Base-by-base conservation (phyloP, 2,329 filamentous ascomycete genomes). In the Fusarium sacchari region DNA sequence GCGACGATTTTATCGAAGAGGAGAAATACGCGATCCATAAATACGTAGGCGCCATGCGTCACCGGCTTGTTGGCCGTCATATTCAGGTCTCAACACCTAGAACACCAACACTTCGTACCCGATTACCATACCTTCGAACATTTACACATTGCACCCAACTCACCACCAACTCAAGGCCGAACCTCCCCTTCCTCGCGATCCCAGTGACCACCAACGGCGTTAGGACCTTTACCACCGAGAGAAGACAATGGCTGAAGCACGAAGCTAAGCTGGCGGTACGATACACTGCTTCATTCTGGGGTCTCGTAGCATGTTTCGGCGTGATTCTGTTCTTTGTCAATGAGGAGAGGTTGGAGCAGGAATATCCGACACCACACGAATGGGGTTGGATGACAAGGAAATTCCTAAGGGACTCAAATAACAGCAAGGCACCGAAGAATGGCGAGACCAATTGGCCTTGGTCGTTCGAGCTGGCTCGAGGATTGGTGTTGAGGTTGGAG, bases 141-240 rank as follows among this genome's bases (percentile, higher is more conserved):
- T 77, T 81, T 60, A 75, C 78, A 32, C 73, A 73, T 55, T 77
- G 79, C 37, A 75, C 78, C 17, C 77, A 79, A 46, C 72, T 79
- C 57, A 77, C 78, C 17, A 80, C 79, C 30, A 78, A 76, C 37
- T 78, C 80, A 28, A 79, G 82, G 30, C 82, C 82, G 22, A 80
- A 77, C 59, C 75, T 83, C 3, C 88, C 85, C 60, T 91, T 86
- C 79, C 86, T 87, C 79, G 84, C 82, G 39, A 82, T 85, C 5
- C 87, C 83, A 26, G 75, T 82, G 46, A 80, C 66, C 11, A 53
- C 86, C 55, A 87, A 88, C 56, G 88, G 89, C 47, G 88, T 89
- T 7, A 92, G 95, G 59, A 89, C 93, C 69, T 88, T 97, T 67
- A 94, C 93, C n/a, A 97, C 94, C 0, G 92, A 95, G 79, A 90